Conservation (phyloP, 2,329 filamentous ascomycete genomes). For the Colletotrichum sp. region DNA sequence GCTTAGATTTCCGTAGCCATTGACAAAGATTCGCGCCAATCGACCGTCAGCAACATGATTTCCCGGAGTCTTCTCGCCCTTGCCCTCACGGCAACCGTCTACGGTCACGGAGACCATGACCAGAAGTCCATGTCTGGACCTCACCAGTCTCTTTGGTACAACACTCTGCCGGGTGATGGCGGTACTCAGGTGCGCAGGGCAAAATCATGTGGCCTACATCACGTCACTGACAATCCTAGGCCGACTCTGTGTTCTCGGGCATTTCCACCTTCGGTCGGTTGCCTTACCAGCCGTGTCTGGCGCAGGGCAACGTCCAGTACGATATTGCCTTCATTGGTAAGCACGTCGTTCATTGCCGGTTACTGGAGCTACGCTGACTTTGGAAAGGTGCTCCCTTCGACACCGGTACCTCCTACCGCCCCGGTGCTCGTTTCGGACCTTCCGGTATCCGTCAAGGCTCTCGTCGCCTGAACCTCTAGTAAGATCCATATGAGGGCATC, state of each 20-base stretch:
- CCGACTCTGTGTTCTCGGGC: slow-evolving; percentile 87
- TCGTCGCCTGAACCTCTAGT: slow-evolving; percentile 86
- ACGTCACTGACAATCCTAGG: slow-evolving; percentile 49
- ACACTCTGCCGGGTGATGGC: slow-evolving; percentile 80
- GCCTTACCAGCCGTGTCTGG: slow-evolving; percentile 78
- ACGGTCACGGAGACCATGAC: slow-evolving; percentile 65
- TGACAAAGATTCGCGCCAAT: background rate
- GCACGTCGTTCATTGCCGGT: slow-evolving; percentile 7
- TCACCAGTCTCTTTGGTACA: slow-evolving; percentile 81
- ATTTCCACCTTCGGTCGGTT: slow-evolving; percentile 86
- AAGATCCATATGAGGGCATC: slow-evolving; percentile 47
- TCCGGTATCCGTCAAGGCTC: slow-evolving; percentile 87
- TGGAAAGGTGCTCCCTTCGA: slow-evolving; percentile 77
- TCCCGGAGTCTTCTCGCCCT: slow-evolving; percentile 35
- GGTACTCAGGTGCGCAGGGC: slow-evolving; percentile 71
- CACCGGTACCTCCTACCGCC: slow-evolving; percentile 84
- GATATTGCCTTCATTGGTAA: slow-evolving; percentile 86
- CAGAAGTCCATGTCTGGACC: slow-evolving; percentile 72
- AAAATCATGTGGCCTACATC: background rate
- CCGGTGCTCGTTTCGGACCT: slow-evolving; percentile 83
- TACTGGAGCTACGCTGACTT: background rate
- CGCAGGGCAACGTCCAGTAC: slow-evolving; percentile 72
- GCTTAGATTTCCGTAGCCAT: background rate
- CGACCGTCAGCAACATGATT: slow-evolving; percentile 29
- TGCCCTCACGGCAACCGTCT: slow-evolving; percentile 52